phyloP scores from a whole-genome alignment of 1,284 basidiomycete genomes.

The Paramarasmius palmivorus region DNA sequence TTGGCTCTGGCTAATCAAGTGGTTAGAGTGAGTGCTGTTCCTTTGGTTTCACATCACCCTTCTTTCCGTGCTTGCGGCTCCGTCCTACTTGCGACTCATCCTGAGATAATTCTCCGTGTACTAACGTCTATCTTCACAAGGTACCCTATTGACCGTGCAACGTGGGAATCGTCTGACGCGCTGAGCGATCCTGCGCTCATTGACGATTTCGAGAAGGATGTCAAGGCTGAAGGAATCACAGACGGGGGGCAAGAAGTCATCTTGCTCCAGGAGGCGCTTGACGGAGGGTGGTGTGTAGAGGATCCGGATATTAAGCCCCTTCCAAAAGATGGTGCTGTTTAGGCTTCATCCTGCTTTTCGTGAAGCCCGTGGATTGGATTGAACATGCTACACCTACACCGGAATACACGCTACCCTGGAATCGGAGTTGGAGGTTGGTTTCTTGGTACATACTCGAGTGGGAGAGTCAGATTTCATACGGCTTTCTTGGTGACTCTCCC shows the following conservation, averaged over 20 bases:
- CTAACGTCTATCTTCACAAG: slow-evolving; percentile 11
- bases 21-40: slow-evolving; percentile 32
- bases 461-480: no score
- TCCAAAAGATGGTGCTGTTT: no score
- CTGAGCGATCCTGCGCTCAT: slow-evolving; percentile 30
- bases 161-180: slow-evolving; percentile 35
- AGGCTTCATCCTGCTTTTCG: no score
- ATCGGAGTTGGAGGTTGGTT: no score
- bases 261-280: slow-evolving; percentile 31
- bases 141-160: slow-evolving; percentile 33
- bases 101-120: slow-evolving; percentile 15
- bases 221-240: slow-evolving; percentile 27
- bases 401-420: no score
- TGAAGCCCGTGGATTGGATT: no score
- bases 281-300: slow-evolving; percentile 30
- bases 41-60: slow-evolving; percentile 4
- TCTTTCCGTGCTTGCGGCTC: no score
- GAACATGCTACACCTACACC: no score
- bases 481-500: no score
- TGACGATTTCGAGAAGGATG: slow-evolving; percentile 27
- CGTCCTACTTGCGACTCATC: no score
- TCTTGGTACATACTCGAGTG: no score
- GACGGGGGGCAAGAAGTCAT: slow-evolving; percentile 21
- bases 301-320: slow-evolving; percentile 6
- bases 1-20: slow-evolving; percentile 36